Percentiles rank a stretch among this genome's conserved stretches.
These are phyloP conservation scores for Ilyonectria mors-panacis DNA, from an alignment of 2,329 filamentous ascomycete genomes.

Conservation along the genomic window DNA sequence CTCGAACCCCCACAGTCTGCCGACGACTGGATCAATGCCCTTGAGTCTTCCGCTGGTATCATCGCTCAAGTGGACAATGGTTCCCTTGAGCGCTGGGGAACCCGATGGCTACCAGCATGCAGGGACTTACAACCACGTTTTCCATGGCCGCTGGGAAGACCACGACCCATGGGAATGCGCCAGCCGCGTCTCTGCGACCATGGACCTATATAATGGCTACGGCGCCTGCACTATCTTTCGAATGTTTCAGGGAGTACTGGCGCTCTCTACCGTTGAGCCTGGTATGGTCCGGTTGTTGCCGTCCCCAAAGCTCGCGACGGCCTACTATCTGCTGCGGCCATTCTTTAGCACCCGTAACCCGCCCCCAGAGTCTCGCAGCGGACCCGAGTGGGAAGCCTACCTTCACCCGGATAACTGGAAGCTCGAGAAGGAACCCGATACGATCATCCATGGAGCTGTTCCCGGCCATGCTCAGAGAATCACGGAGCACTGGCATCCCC, in stretches of 20 bases:
- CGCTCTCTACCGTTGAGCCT: conserved; percentile 70
- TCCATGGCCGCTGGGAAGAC: conserved; percentile 68
- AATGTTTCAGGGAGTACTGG: conserved; percentile 72
- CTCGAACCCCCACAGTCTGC: conserved; percentile 51
- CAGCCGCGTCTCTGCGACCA: conserved; percentile 66
- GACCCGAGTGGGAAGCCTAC: conserved; percentile 65
- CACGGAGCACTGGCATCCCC: conserved; percentile 71
- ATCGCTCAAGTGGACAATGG: conserved; percentile 81
- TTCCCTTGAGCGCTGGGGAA: conserved; percentile 81
- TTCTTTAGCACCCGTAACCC: conserved; percentile 65
- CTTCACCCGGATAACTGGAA: conserved; percentile 63
- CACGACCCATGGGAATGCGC: conserved; percentile 71
- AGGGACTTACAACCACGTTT: conserved; percentile 69
- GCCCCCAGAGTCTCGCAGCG: conserved; percentile 57
- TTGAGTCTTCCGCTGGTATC: conserved; percentile 62
- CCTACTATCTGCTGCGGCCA: conserved; percentile 79
- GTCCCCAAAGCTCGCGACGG: conserved; percentile 80
- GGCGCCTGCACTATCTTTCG: conserved; percentile 71
- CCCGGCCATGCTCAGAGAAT: conserved; percentile 71
- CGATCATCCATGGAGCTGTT: conserved; percentile 71
- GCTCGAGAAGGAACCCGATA: conserved; percentile 65
- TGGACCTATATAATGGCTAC: conserved; percentile 71
- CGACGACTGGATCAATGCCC: conserved; percentile 57
- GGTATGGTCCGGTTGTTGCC: conserved; percentile 81
- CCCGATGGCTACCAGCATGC: conserved; percentile 74